phyloP scores from a whole-genome alignment of 2,329 filamentous ascomycete species.

The Epichloe uncinata region DNA sequence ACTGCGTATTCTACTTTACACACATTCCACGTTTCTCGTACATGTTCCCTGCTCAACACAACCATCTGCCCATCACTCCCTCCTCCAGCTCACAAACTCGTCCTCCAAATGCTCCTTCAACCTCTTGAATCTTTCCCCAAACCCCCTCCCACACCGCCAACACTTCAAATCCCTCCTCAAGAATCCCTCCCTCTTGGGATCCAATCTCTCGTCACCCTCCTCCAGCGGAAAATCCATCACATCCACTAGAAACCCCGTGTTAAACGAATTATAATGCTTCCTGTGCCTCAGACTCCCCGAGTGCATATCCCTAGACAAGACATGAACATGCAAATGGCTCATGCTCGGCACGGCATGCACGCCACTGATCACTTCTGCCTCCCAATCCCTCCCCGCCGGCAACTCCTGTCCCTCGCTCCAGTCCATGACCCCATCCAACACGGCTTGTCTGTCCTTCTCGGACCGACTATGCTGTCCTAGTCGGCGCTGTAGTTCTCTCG shows the following conservation, averaged over 20 bases:
- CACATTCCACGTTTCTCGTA: background rate
- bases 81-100: constrained; percentile 68
- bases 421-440: constrained; percentile 40
- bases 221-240: constrained; percentile 69
- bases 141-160: constrained; percentile 70
- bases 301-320: constrained; percentile 68
- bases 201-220: constrained; percentile 47
- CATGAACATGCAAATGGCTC: constrained; percentile 83
- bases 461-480: constrained; percentile 49
- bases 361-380: constrained; percentile 58
- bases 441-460: constrained; percentile 53
- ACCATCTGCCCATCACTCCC: constrained; percentile 27
- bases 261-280: constrained; percentile 90
- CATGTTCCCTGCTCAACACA: background rate
- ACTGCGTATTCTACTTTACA: background rate
- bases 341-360: constrained; percentile 84
- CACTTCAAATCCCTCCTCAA: constrained; percentile 56
- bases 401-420: constrained; percentile 26
- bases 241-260: constrained; percentile 68
- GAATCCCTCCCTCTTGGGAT: constrained; percentile 44
- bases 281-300: constrained; percentile 59
- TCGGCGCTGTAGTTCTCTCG: constrained; percentile 57
- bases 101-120: constrained; percentile 62
- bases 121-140: constrained; percentile 58
- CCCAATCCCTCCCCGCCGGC: constrained; percentile 66